Evolutionary conservation across 208 protist species (phyloP), one percentile per base, ranked within the genome.

Genomic region (Leishmania mexicana): DNA sequence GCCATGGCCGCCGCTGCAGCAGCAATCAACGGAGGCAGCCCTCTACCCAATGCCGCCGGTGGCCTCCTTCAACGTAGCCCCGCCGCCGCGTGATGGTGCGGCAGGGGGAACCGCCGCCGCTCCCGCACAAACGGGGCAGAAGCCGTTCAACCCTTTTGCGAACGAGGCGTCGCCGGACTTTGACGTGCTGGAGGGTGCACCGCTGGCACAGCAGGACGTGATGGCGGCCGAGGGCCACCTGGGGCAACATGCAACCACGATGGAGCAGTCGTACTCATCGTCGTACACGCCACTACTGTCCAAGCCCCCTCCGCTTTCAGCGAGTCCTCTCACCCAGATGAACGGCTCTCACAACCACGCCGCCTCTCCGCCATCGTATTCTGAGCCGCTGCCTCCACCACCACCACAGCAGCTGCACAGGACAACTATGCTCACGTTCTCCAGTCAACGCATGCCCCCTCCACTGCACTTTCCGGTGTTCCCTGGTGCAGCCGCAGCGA

Each of bases 391-490:
- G 10, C 51, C 75, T 15, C 11, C 19, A 10, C 38, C 54, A 4
- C 28, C 35, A 31, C 73, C 24, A 17, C 73, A 64, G 24, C 73
- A 28, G 73, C 53, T 35, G 35, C 51, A 21, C 47, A 6, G 21
- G 51, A 42, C 47, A 8, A 17, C 28, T 10, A n/a, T 70, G 42
- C 75, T 64, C 7, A 40, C 17, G 2, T 81, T 83, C 60, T 78
- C 68, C 51, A 53, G 21, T 11, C 21, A 40, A 17, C 42, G 70
- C 31, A 82, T 94, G 78, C 90, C 90, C 5, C 89, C 92, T n/a
- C 92, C 92, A 11, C 70, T 95, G 64, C 53, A 91, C 35, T 95
- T 92, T 79, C 90, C 90, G 8, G 78, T 85, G 17, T 93, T 85
- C 79, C 88, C 81, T 71, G 80, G 76, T 49, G 85, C 60, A 8